Percentiles rank a stretch among this genome's conserved stretches.
phyloP scores from a whole-genome alignment of 495 filamentous ascomycete genomes.

The Xylaria castorea region DNA sequence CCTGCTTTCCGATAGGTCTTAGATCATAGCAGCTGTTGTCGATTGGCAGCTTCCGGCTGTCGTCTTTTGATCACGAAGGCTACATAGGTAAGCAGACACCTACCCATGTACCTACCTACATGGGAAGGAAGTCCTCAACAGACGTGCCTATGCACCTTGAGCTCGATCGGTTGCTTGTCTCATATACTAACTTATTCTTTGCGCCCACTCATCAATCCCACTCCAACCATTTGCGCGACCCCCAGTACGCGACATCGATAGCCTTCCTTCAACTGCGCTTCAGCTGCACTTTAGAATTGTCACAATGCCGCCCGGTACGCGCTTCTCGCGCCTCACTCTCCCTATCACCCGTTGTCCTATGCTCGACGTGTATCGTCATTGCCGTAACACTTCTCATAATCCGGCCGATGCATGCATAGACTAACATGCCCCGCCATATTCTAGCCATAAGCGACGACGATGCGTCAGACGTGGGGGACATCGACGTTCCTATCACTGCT shows the following conservation, averaged over 20 bases:
- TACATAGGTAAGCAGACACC: background rate
- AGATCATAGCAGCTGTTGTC: background rate
- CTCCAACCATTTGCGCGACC: background rate
- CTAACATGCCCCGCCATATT: slow-evolving; percentile 1
- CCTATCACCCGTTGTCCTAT: background rate
- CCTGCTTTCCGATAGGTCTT: background rate
- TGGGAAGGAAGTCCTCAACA: background rate
- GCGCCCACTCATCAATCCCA: background rate
- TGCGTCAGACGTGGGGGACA: slow-evolving; percentile 40
- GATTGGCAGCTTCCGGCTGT: background rate
- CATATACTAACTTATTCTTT: background rate
- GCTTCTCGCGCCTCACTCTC: slow-evolving; percentile 6
- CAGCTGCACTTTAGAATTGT: background rate
- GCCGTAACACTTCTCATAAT: background rate
- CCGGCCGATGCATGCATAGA: background rate
- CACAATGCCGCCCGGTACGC: slow-evolving; percentile 41
- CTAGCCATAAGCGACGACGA: slow-evolving; percentile 52
- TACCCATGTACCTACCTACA: background rate
- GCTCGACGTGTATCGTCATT: slow-evolving; percentile 1
- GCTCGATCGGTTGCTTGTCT: background rate
- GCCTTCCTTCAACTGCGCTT: background rate
- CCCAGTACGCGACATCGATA: slow-evolving; percentile 4
- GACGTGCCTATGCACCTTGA: background rate
- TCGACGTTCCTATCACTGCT: slow-evolving; percentile 29
- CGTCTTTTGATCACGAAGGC: background rate